These are phyloP conservation scores for Entelexis sorbosivorans DNA, from an alignment of 1,139 yeast genomes.

Conservation along the genomic window DNA sequence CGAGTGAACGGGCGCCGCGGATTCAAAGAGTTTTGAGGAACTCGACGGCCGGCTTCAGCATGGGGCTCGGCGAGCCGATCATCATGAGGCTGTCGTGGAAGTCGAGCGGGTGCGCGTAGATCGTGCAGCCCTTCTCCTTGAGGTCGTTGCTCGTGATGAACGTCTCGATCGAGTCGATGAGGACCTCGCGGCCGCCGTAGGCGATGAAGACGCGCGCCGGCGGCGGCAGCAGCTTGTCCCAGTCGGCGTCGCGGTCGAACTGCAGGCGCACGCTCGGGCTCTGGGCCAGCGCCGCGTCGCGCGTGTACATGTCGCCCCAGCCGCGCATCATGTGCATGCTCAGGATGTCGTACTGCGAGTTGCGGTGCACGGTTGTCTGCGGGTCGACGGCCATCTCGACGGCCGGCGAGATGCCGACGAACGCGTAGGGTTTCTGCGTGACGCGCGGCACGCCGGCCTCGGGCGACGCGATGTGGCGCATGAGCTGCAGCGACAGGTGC, in stretches of 20 bases:
- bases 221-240: slow-evolving; percentile 14
- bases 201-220: slow-evolving; percentile 3
- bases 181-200: slow-evolving; percentile 14
- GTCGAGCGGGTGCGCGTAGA: slow-evolving; percentile 9
- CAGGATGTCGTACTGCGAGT: background rate
- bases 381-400: background rate
- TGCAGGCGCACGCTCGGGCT: background rate
- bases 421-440: background rate
- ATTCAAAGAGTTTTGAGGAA: background rate
- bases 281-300: background rate
- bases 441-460: slow-evolving; percentile 4
- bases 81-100: slow-evolving; percentile 10
- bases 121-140: background rate
- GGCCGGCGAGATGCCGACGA: slow-evolving; percentile 11
- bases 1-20: too few relatives aligned
- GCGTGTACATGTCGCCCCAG: background rate
- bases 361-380: background rate
- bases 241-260: slow-evolving; percentile 1
- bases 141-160: slow-evolving; percentile 1
- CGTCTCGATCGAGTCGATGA: slow-evolving; percentile 8
- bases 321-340: background rate
- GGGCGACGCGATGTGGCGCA: slow-evolving; percentile 5
- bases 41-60: background rate
- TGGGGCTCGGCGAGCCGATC: slow-evolving; percentile 1
- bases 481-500: slow-evolving; percentile 13